phyloP scores from a whole-genome alignment of 495 filamentous ascomycete genomes.

The Margaritispora aquatica region DNA sequence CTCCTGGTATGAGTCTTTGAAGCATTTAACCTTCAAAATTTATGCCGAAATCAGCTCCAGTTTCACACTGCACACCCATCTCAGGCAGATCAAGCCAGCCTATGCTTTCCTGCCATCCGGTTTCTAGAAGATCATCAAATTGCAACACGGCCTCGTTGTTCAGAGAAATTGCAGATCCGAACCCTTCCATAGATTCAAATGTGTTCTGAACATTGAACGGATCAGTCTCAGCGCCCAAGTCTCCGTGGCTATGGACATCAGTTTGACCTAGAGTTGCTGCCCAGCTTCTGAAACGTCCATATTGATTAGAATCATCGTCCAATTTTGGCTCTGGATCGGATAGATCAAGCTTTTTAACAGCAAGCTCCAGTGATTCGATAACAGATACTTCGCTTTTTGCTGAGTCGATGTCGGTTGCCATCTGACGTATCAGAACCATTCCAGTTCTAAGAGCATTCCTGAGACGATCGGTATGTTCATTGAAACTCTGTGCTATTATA shows the following conservation, averaged over 20 bases:
- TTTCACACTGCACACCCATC: background rate
- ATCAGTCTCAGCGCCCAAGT: background rate
- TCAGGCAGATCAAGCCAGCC: background rate
- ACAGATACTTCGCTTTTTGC: background rate
- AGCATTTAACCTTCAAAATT: too few species aligned
- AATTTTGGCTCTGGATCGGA: background rate
- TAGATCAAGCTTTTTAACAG: background rate
- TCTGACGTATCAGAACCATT: background rate
- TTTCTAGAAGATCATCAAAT: background rate
- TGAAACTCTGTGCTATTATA: background rate
- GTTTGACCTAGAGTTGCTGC: background rate
- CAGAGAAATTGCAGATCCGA: background rate
- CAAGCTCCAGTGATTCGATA: background rate
- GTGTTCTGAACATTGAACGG: background rate
- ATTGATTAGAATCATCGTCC: background rate
- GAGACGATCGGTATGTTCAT: background rate
- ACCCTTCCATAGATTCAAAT: background rate
- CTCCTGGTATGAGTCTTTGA: too few species aligned
- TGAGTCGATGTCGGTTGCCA: background rate
- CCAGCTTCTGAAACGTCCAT: background rate
- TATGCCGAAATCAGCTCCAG: background rate
- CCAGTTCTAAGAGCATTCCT: background rate
- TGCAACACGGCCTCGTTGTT: background rate
- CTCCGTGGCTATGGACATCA: background rate
- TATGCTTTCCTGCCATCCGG: background rate